Evolutionary conservation across 2,329 filamentous ascomycete species (phyloP), one percentile per base, ranked within the genome.

Genomic region (Cytospora schulzeri): DNA sequence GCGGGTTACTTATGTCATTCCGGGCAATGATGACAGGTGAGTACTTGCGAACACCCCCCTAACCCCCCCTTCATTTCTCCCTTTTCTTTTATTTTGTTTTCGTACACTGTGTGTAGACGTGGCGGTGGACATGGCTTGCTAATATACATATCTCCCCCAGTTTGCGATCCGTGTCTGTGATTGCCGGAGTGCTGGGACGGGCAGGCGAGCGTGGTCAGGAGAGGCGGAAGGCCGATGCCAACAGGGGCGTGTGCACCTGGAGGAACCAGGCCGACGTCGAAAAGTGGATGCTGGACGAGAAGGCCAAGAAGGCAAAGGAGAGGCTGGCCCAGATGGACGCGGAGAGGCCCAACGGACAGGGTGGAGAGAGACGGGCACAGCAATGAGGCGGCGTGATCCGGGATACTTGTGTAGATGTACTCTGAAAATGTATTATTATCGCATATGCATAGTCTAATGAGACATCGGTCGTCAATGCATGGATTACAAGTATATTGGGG

Each of bases 1-100:
- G 0, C 94, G 91, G 87, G 93, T 98, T 58, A 98, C 95, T 4
- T 99, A 99, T 75, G 91, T 91, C 17, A 97, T 99, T 70, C 95
- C 95, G 2, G 92, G 92, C 58, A 99, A 99, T 76, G 95, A 99
- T 74, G 95, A 99, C 82, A 93, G 89, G 90, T 92, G 76, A 73
- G 82, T 75, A 14, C 33, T 35, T 35, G 9, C 1, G 33, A 35
- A 14, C 8, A 35, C 11, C 33, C 33, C 11, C 31, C 31, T 9
- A 11, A 35, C 31, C 2, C 9, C 15, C 12, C 33, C 12, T 15
- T 35, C 4, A 2, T 54, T 45, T 28, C 6, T 9, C 8, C 12
- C 15, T 22, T 17, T n/a, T n/a, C 5, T 6, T 17, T 8, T 19
- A n/a, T n/a, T 8, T 19, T 15, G 57, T 24, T 48, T 22, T 29